Evolutionary conservation across 139 green algal species (phyloP), one percentile per base, ranked within the genome.

Genomic region (Edaphochlamys debaryana): DNA sequence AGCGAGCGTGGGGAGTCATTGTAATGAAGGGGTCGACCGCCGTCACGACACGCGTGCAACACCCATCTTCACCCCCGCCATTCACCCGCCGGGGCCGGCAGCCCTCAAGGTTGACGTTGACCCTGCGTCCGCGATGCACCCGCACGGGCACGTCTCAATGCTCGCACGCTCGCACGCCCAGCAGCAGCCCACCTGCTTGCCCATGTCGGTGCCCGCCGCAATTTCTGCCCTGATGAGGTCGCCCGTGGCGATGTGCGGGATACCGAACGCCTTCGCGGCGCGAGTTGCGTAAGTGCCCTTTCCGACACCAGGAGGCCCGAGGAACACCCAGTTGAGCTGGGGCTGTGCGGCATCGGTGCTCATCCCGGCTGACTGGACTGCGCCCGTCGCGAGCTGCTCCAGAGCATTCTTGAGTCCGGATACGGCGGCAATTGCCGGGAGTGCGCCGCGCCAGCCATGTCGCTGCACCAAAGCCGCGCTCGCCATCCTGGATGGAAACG

Each of bases 241-340:
- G 6, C 97, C 97, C 13, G 94, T 95, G 37, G 96, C 93, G 69
- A 99, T 97, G 86, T 99, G 97, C 0, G 90, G 63, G 32, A 99
- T 85, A 6, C 90, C 90, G 41, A 99, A 87, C 3, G 87, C 71
- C 52, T 95, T 90, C 4, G 97, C 92, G 0, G 98, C 86, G 2
- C 95, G 83, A 17, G 88, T 94, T 2, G 95, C 93, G 82, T 99
- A 99, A 5, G 97, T 99, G 45, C 97, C 97, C 73, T 99, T 99
- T 17, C 97, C 97, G 3, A 99, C 97, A 11, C 97, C 97, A 19
- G 95, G 95, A 2, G 92, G 88, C 4, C 95, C 93, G 0, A 95
- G 87, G 68, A 95, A 95, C 22, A 96, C 91, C 89, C 90, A 94
- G 67, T 84, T 75, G 15, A 84, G 74, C 8, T 25, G 32, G 27